Evolutionary conservation across 371 early-diverging fungal species (phyloP).

Genomic region (Mortierella sp.): DNA sequence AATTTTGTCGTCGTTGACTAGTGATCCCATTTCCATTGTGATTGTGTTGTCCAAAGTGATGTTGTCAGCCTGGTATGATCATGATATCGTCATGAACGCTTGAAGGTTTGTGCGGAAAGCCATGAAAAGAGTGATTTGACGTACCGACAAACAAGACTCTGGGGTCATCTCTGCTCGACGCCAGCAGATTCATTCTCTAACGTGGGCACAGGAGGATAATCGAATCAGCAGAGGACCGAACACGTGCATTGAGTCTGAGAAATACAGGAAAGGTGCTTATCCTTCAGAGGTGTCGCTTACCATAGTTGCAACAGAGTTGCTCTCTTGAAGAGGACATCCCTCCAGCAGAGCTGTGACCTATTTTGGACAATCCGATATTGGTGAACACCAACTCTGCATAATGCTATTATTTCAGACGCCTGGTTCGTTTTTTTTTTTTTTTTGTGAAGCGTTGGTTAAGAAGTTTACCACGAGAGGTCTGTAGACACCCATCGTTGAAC

Average conservation of each 20-base stretch:
- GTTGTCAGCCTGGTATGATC: neutral
- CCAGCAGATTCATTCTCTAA: constrained; percentile 51
- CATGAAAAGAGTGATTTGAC: neutral
- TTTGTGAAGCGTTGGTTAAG: neutral
- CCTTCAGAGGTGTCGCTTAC: constrained; percentile 10
- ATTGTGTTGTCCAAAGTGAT: neutral
- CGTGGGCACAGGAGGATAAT: neutral
- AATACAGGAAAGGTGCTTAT: neutral
- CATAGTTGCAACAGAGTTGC: constrained; percentile 25
- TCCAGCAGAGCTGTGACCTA: constrained; percentile 53
- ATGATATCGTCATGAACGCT: neutral
- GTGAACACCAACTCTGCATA: neutral
- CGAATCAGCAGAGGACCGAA: no score
- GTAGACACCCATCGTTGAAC: constrained; percentile 32
- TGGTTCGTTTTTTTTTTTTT: neutral
- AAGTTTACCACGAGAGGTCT: constrained; percentile 45
- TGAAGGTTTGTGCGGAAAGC: neutral
- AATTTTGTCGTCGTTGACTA: constrained; percentile 26
- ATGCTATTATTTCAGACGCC: neutral
- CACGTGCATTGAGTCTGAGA: no score
- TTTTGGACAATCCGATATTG: neutral
- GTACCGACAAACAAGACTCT: constrained; percentile 43
- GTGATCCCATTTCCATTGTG: neutral
- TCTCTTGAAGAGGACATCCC: constrained; percentile 31
- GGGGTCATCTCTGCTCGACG: constrained; percentile 46